These are phyloP conservation scores for Schwanniomyces pseudopolymorphus DNA, from an alignment of 805 yeast species.

Conservation along the genomic window DNA sequence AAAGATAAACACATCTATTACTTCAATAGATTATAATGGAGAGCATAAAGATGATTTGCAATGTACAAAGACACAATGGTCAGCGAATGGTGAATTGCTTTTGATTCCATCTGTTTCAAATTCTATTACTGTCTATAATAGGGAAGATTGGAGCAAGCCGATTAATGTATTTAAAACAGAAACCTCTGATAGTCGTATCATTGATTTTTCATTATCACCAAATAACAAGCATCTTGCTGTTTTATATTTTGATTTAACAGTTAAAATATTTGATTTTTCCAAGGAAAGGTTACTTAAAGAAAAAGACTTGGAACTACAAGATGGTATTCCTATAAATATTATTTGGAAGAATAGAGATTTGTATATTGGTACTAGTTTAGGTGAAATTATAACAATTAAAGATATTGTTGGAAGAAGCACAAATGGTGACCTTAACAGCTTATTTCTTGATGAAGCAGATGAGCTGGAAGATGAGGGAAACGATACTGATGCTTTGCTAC, in stretches of 20 bases:
- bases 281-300: conserved; percentile 23
- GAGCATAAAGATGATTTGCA: conserved; percentile 47
- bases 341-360: conserved; percentile 28
- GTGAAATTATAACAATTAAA: conserved; percentile 17
- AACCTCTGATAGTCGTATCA: conserved; percentile 25
- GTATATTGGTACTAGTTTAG: conserved; percentile 44
- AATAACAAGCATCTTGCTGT: conserved; percentile 61
- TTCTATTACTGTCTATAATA: conserved; percentile 45
- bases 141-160: conserved; percentile 32
- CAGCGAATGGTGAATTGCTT: conserved; percentile 63
- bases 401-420: conserved; percentile 5
- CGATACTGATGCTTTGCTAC: conserved; percentile 16
- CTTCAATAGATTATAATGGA: conserved; percentile 34
- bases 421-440: conserved; percentile 10
- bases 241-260: conserved; percentile 48
- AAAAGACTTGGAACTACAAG: conserved; percentile 23
- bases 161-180: conserved; percentile 13
- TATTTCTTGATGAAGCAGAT: conserved; percentile 31
- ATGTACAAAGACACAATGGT: conserved; percentile 66
- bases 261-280: conserved; percentile 56
- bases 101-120: conserved; percentile 61
- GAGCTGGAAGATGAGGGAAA: conserved; percentile 17
- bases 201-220: conserved; percentile 61
- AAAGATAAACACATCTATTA: conserved; percentile 32
- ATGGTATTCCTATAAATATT: conserved; percentile 22